These are phyloP conservation scores for Diutina neorugosa DNA, from an alignment of 1,139 yeast genomes.

Conservation along the genomic window DNA sequence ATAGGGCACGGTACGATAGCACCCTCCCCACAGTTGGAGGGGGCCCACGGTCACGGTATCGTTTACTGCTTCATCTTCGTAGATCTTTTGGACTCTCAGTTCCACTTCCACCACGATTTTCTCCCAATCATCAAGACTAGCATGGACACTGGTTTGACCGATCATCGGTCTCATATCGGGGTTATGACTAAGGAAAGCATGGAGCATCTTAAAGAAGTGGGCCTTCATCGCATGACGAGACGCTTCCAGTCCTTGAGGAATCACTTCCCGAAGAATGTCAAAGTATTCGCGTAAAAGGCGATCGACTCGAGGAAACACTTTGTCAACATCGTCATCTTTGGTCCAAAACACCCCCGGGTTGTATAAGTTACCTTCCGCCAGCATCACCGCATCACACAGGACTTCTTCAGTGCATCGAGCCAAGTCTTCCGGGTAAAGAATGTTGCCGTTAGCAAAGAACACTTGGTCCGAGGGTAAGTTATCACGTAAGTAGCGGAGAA, in stretches of 20 bases:
- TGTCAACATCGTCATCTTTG: constrained; percentile 38
- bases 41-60: constrained; percentile 48
- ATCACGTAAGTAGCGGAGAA: constrained; percentile 62
- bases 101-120: constrained; percentile 60
- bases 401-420: constrained; percentile 51
- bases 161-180: constrained; percentile 67
- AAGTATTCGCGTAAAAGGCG: constrained; percentile 73
- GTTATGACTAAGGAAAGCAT: constrained; percentile 64
- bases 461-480: constrained; percentile 76
- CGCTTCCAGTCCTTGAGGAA: constrained; percentile 48
- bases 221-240: constrained; percentile 80
- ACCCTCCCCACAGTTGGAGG: constrained; percentile 63
- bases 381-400: constrained; percentile 86
- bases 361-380: constrained; percentile 89
- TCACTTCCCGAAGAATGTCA: constrained; percentile 54
- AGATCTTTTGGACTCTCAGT: constrained; percentile 44
- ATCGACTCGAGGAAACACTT: constrained; percentile 79
- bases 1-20: constrained; percentile 75
- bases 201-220: constrained; percentile 78
- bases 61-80: constrained; percentile 23
- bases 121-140: constrained; percentile 52
- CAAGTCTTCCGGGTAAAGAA: constrained; percentile 74
- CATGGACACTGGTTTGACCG: constrained; percentile 42
- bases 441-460: constrained; percentile 87
- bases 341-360: constrained; percentile 89